Evolutionary conservation across 2,329 filamentous ascomycete genomes (phyloP), one percentile per base, ranked within the genome.

Genomic region (Mycosphaerella sp.): DNA sequence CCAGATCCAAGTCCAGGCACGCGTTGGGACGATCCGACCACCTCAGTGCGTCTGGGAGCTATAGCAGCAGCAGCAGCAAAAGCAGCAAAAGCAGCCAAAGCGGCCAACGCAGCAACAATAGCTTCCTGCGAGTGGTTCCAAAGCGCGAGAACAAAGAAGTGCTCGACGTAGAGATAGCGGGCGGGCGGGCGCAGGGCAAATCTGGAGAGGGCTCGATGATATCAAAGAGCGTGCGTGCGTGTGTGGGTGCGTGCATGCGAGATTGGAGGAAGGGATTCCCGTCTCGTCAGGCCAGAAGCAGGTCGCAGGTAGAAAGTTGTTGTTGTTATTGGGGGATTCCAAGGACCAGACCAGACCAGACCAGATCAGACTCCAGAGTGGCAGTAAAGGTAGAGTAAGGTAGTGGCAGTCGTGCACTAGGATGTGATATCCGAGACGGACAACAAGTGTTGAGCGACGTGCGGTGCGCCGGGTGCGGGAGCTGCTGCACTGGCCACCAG

Each of bases 381-480:
- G n/a, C n/a, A n/a, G n/a, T n/a, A n/a, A n/a, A n/a, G n/a, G n/a
- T n/a, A n/a, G n/a, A n/a, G n/a, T n/a, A n/a, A n/a, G n/a, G n/a
- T n/a, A n/a, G n/a, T 5, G 21, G 21, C 21, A 25, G 21, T 25
- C 7, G 21, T 25, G 3, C 21, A 25, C 21, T 25, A 25, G 21
- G 21, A 25, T 25, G 21, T 41, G 36, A 27, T 16, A 43, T 34
- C 21, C 21, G 50, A 52, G 50, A 47, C 32, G 47, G 37, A 36
- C 39, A 30, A 14, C 36, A 25, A 25, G 21, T 41, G 53, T 52
- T 55, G 53, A 53, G 47, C 40, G 46, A 43, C 46, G 40, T 44
- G 47, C 47, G 41, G 41, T n/a, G n/a, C n/a, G n/a, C n/a, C n/a
- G n/a, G n/a, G n/a, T n/a, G n/a, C n/a, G n/a, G 34, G 39, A 27